Evolutionary conservation across 768 basidiomycete species (phyloP).

Genomic region (Naganishia vaughanmartiniae): DNA sequence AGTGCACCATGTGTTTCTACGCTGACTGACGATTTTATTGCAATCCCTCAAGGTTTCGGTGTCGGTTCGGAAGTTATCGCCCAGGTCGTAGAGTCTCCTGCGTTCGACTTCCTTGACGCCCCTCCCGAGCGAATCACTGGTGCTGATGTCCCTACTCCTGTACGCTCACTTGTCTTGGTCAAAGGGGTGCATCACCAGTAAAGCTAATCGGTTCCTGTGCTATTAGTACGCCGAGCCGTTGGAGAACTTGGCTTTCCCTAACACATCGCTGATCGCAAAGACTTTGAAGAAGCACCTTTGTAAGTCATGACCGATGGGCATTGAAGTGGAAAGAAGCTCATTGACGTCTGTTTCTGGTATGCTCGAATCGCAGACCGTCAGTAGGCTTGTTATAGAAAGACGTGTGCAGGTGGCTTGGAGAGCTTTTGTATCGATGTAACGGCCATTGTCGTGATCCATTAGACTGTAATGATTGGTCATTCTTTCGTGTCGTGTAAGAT

Average conservation of each 20-base stretch:
- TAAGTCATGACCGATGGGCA: slow-evolving; percentile 33
- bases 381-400: slow-evolving; percentile 3
- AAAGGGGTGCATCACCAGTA: neutral
- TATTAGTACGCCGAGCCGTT: slow-evolving; percentile 81
- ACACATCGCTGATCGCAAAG: slow-evolving; percentile 83
- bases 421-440: slow-evolving; percentile 18
- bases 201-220: slow-evolving; percentile 7
- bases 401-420: neutral
- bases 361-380: slow-evolving; percentile 12
- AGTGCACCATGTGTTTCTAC: too few species aligned
- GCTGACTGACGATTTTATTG: neutral
- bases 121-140: slow-evolving; percentile 97
- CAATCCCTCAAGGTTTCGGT: slow-evolving; percentile 64
- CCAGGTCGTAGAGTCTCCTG: slow-evolving; percentile 94
- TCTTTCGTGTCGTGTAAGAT: too few species aligned
- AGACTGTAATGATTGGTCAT: slow-evolving; percentile 15
- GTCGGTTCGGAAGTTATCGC: slow-evolving; percentile 98
- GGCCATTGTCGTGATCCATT: slow-evolving; percentile 14
- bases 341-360: neutral
- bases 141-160: slow-evolving; percentile 93
- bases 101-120: slow-evolving; percentile 97
- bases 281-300: slow-evolving; percentile 73
- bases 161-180: slow-evolving; percentile 52
- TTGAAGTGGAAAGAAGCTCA: neutral
- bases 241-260: slow-evolving; percentile 89